Percentiles rank a stretch among this genome's conserved stretches.
Evolutionary conservation across 2,329 filamentous ascomycete species (phyloP).

Genomic region (Pseudogymnoascus sp.): DNA sequence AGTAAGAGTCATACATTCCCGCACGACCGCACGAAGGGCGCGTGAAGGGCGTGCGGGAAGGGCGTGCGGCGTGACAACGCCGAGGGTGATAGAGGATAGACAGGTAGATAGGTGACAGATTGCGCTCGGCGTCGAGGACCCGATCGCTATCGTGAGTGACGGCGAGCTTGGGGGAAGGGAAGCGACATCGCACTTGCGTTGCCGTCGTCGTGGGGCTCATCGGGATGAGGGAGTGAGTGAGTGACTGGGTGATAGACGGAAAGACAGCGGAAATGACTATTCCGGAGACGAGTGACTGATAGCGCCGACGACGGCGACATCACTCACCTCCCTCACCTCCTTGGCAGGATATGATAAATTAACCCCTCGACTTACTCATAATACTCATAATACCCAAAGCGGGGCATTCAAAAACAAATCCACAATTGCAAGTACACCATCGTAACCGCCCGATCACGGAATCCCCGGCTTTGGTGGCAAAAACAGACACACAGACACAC

Average conservation of each 20-base stretch:
- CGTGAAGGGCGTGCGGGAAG: background rate
- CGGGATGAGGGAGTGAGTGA: background rate
- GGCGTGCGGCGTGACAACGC: background rate
- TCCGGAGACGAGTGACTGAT: background rate
- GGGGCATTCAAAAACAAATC: background rate
- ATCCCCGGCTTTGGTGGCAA: too few species aligned
- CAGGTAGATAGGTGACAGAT: background rate
- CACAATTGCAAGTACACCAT: too few species aligned
- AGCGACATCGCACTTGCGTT: background rate
- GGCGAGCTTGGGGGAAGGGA: too few species aligned
- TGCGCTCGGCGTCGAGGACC: background rate
- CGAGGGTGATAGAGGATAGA: background rate
- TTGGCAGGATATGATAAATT: background rate
- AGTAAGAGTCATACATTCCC: background rate
- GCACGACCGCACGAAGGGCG: too few species aligned
- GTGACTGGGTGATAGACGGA: too few species aligned
- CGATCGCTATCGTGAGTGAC: background rate
- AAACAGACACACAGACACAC: too few species aligned
- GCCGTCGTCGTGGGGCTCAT: background rate
- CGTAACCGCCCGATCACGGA: too few species aligned
- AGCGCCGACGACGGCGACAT: background rate
- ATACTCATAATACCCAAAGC: background rate
- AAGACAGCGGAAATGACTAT: too few species aligned
- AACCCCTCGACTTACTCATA: background rate
- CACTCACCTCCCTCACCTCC: background rate